These are phyloP conservation scores for Kwoniella mangroviensis DNA, from an alignment of 768 basidiomycete species.

Conservation along the genomic window DNA sequence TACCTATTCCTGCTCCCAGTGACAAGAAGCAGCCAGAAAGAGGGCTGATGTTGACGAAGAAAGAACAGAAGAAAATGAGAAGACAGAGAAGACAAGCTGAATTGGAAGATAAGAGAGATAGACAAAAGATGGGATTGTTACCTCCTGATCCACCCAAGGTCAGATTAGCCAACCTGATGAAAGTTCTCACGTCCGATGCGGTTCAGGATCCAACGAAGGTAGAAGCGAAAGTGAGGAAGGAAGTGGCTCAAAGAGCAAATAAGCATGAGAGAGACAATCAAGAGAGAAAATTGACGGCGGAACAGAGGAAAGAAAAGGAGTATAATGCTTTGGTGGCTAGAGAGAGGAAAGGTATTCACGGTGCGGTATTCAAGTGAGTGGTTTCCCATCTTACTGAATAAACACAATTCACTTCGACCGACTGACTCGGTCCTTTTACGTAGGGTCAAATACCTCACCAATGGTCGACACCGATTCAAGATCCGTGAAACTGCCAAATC, in stretches of 20 bases:
- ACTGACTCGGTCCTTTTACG: not conserved
- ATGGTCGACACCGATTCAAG: conserved; percentile 93
- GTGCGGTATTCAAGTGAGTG: conserved; percentile 88
- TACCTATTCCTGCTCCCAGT: conserved; percentile 87
- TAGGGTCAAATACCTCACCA: conserved; percentile 84
- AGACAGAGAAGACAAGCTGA: conserved; percentile 85
- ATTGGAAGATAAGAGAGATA: conserved; percentile 89
- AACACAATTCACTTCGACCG: not conserved
- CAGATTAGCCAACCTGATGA: conserved; percentile 93
- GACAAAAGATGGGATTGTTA: conserved; percentile 91
- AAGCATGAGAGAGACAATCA: conserved; percentile 91
- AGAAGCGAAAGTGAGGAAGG: conserved; percentile 89
- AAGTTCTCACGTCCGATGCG: conserved; percentile 93
- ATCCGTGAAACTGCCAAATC: conserved; percentile 96
- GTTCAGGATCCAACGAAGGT: conserved; percentile 97
- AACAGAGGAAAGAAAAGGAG: conserved; percentile 82
- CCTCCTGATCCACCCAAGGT: conserved; percentile 97
- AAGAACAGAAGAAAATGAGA: conserved; percentile 98
- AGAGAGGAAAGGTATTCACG: conserved; percentile 81
- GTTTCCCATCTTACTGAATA: not conserved
- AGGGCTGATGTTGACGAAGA: conserved; percentile 89
- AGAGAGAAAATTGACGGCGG: conserved; percentile 87
- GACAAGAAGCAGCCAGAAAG: conserved; percentile 78
- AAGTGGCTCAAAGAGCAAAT: conserved; percentile 87
- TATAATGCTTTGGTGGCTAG: conserved; percentile 85